Evolutionary conservation across 2,329 filamentous ascomycete species (phyloP).

Genomic region (Chrysosphaeria jannelii): DNA sequence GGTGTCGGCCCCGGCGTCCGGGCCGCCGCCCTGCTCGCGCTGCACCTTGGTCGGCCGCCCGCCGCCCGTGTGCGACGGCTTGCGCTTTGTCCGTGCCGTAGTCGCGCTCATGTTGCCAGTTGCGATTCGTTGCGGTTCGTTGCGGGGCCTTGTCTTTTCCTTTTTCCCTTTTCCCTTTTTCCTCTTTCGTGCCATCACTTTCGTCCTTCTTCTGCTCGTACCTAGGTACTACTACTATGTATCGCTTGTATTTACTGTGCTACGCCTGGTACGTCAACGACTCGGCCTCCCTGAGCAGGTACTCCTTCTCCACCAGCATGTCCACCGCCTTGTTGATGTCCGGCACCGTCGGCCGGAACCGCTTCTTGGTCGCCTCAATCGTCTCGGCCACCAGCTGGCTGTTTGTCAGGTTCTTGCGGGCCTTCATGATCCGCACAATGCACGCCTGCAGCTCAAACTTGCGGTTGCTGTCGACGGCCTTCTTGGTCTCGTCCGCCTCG

Average conservation of each 20-base stretch:
- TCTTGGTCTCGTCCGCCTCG: slow-evolving; percentile 90
- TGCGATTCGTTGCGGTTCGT: too few relatives aligned
- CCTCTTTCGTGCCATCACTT: too few relatives aligned
- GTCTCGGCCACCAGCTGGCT: slow-evolving; percentile 79
- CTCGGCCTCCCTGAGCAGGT: too few relatives aligned
- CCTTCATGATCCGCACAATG: slow-evolving; percentile 99
- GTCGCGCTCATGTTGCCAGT: slow-evolving; percentile 5
- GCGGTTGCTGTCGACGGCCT: slow-evolving; percentile 94
- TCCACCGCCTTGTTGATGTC: slow-evolving; percentile 99
- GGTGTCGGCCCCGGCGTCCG: not conserved
- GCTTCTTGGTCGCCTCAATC: slow-evolving; percentile 75
- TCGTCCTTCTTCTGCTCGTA: too few relatives aligned
- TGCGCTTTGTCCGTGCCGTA: slow-evolving; percentile 6
- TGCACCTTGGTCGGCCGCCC: slow-evolving; percentile 6
- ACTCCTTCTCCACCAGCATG: slow-evolving; percentile 94
- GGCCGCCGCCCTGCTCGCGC: slow-evolving; percentile 1
- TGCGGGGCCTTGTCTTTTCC: too few relatives aligned
- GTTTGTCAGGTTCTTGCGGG: slow-evolving; percentile 96
- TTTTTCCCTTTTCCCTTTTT: too few relatives aligned
- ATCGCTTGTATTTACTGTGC: too few relatives aligned
- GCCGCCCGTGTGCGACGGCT: slow-evolving; percentile 5
- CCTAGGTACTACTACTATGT: too few relatives aligned
- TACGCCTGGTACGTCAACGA: too few relatives aligned
- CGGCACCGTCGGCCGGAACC: slow-evolving; percentile 72
- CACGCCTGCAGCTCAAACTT: slow-evolving; percentile 94